Evolutionary conservation across 2,329 filamentous ascomycete species (phyloP).

Genomic region (Periconia macrospinosa): DNA sequence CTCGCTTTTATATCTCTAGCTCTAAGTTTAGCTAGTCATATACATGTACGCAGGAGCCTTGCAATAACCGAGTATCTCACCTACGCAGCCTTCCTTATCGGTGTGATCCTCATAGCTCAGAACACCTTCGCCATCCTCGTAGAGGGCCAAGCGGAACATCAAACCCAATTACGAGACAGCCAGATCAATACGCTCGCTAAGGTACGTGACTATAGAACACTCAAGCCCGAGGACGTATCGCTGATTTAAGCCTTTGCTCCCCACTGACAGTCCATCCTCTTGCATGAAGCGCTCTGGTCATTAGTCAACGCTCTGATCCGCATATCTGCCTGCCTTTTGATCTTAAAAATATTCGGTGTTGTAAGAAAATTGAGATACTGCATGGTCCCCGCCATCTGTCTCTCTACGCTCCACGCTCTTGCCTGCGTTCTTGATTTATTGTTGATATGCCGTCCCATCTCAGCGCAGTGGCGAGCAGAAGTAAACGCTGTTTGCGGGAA

Average conservation of each 20-base stretch:
- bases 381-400: background rate
- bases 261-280: conserved; percentile 2
- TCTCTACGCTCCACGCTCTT: background rate
- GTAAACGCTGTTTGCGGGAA: background rate
- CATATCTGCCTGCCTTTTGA: background rate
- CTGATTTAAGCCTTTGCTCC: too few relatives aligned
- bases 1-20: background rate
- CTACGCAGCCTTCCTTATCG: background rate
- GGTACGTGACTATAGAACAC: too few relatives aligned
- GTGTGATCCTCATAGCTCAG: background rate
- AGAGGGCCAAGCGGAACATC: conserved; percentile 1
- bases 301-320: conserved; percentile 1
- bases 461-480: background rate
- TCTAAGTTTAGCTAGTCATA: too few relatives aligned
- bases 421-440: background rate
- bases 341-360: background rate
- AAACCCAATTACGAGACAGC: background rate
- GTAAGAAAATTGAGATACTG: background rate
- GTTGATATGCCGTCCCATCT: conserved; percentile 3
- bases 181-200: background rate
- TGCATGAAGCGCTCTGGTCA: conserved; percentile 2
- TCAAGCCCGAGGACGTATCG: too few relatives aligned
- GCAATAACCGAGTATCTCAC: background rate
- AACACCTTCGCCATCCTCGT: background rate
- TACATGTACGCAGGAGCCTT: too few relatives aligned